Evolutionary conservation across 2,329 filamentous ascomycete species (phyloP).

Genomic region (Penicillium decumbens): DNA sequence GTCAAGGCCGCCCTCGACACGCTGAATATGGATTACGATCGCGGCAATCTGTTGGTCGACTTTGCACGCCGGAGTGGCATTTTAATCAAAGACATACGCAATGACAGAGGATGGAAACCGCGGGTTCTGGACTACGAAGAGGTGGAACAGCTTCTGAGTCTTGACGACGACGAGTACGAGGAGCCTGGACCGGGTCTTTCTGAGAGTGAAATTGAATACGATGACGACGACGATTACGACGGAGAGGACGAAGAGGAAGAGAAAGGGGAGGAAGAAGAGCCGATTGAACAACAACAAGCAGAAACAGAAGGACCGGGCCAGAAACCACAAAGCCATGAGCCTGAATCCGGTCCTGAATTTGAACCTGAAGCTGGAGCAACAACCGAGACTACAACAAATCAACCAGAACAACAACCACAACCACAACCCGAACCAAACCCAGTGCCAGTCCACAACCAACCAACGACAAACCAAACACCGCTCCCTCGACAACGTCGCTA

Average conservation of each 20-base stretch:
- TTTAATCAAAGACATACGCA: conserved; percentile 43
- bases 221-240: conserved; percentile 5
- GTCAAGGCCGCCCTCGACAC: conserved; percentile 53
- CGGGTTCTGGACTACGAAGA: conserved; percentile 35
- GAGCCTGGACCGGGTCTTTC: too few species aligned
- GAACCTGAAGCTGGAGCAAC: background rate
- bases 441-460: background rate
- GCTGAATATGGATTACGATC: conserved; percentile 48
- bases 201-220: conserved; percentile 37
- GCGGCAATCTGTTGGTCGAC: conserved; percentile 49
- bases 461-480: background rate
- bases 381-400: background rate
- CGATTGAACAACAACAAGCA: background rate
- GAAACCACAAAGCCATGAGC: background rate
- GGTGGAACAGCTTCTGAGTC: conserved; percentile 14
- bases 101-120: conserved; percentile 27
- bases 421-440: background rate
- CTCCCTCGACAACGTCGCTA: background rate
- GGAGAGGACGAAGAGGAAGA: conserved; percentile 12
- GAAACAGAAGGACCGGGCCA: background rate
- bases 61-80: conserved; percentile 52
- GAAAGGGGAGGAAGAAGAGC: conserved; percentile 3
- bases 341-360: background rate
- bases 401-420: background rate
- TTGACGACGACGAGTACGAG: conserved; percentile 30